Percentiles rank a stretch among this genome's conserved stretches.
Evolutionary conservation across 179 eudicot species (phyloP).

Genomic region (Amaranthus tricolor): DNA sequence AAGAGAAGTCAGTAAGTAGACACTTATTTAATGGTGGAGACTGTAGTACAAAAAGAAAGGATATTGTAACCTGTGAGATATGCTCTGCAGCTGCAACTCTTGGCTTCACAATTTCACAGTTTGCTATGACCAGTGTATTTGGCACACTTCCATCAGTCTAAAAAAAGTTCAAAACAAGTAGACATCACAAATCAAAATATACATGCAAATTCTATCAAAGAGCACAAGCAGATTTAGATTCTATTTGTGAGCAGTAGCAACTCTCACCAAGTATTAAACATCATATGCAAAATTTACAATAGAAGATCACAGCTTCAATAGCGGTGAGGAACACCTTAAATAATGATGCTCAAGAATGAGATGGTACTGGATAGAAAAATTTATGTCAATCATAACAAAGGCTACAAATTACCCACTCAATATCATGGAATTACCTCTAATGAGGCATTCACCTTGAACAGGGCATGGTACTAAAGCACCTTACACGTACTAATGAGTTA

Average conservation of each 20-base stretch:
- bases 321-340: too few relatives aligned
- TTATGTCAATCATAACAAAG: neutral
- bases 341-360: neutral
- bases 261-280: neutral
- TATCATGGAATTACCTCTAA: neutral
- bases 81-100: slow-evolving; percentile 99
- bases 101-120: slow-evolving; percentile 95
- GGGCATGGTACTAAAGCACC: neutral
- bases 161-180: slow-evolving; percentile 7
- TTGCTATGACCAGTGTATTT: slow-evolving; percentile 94
- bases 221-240: neutral
- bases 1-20: neutral
- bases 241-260: neutral
- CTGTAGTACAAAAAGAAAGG: neutral
- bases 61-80: slow-evolving; percentile 69
- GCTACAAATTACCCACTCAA: neutral
- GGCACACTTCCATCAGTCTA: slow-evolving; percentile 99
- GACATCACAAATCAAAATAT: neutral
- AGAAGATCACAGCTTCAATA: neutral
- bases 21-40: neutral
- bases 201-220: neutral
- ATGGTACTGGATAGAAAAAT: neutral
- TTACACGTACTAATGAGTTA: neutral
- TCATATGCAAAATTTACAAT: neutral
- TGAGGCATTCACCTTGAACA: neutral